phyloP scores from a whole-genome alignment of 73 alveolate genomes.

The Stentor roeselii region DNA sequence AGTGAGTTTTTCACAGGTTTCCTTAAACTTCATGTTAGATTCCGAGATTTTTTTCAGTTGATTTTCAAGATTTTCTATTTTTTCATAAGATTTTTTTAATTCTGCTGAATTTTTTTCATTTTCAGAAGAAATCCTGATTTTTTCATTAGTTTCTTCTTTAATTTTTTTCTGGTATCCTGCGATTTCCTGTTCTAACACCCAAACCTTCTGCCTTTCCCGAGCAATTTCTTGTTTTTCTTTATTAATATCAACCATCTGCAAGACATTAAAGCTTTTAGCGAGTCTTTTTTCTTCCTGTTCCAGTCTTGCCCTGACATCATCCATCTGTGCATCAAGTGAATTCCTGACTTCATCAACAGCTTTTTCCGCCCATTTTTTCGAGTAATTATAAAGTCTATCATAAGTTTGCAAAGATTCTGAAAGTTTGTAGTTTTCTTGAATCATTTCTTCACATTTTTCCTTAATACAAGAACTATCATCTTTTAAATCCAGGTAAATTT shows the following conservation, averaged over 20 bases:
- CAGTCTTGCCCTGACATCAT: neutral
- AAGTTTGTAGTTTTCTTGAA: neutral
- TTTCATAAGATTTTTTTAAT: too few relatives aligned
- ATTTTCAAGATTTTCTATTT: too few relatives aligned
- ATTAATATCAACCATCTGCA: neutral
- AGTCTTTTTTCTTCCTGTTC: neutral
- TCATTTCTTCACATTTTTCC: neutral
- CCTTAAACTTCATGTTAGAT: too few relatives aligned
- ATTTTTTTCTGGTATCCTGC: neutral
- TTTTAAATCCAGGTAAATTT: neutral
- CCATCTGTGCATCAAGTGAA: neutral
- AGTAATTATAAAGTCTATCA: neutral
- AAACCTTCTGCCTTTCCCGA: neutral
- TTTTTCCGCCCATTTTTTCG: neutral
- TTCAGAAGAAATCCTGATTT: too few relatives aligned
- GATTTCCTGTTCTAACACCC: neutral
- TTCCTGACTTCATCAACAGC: neutral
- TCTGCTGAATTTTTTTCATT: too few relatives aligned
- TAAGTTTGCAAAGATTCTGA: neutral
- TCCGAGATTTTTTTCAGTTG: neutral
- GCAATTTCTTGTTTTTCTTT: neutral
- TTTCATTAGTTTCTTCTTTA: neutral
- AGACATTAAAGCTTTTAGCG: neutral
- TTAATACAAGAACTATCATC: neutral
- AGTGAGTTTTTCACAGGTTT: too few relatives aligned